Evolutionary conservation across 352 stramenopile genomes (phyloP).

Genomic region (Pythium periplocum): DNA sequence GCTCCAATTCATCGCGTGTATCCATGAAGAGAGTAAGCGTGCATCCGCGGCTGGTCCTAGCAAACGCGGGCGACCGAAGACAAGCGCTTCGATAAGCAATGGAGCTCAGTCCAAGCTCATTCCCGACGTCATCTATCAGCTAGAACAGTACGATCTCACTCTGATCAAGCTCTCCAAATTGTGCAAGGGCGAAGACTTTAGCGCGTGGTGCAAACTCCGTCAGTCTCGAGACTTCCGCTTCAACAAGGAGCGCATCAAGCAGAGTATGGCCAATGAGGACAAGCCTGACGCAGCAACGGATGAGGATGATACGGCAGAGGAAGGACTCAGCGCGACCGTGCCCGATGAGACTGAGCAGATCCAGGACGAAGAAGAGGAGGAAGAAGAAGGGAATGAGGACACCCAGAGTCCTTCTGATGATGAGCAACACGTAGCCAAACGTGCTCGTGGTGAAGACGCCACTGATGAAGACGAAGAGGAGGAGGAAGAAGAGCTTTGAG

Average conservation of each 20-base stretch:
- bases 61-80: conserved; percentile 9
- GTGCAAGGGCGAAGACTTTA: conserved; percentile 48
- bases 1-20: conserved; percentile 45
- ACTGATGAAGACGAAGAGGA: conserved; percentile 3
- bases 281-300: conserved; percentile 3
- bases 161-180: conserved; percentile 66
- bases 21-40: conserved; percentile 38
- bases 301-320: not conserved
- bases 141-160: conserved; percentile 62
- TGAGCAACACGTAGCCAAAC: not conserved
- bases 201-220: conserved; percentile 39
- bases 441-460: not conserved
- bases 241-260: conserved; percentile 30
- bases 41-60: not conserved
- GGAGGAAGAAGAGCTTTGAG: not conserved
- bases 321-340: no score
- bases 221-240: conserved; percentile 50
- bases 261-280: conserved; percentile 2
- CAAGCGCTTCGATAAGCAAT: conserved; percentile 3
- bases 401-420: not conserved
- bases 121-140: conserved; percentile 56
- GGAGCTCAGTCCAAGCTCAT: conserved; percentile 46
- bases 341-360: no score
- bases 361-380: conserved; percentile 4
- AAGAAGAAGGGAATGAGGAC: conserved; percentile 2